These are phyloP conservation scores for Acmispon strigosus DNA, from an alignment of 306 rosid species.

Conservation along the genomic window DNA sequence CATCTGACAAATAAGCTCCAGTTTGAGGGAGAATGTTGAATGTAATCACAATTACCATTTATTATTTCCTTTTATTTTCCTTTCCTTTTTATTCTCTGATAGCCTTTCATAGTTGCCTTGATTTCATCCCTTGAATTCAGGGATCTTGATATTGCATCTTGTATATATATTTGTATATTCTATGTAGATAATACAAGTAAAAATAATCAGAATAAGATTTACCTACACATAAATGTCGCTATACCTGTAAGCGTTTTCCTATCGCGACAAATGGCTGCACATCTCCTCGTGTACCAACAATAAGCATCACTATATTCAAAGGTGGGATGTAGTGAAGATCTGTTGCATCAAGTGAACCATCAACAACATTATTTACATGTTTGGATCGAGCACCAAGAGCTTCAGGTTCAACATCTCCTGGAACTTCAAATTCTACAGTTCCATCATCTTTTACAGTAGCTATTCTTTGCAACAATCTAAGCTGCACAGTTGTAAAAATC, in stretches of 20 bases:
- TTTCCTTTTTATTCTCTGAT: too few species aligned
- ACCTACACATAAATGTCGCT: not conserved
- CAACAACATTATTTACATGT: conserved; percentile 36
- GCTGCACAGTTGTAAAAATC: conserved; percentile 51
- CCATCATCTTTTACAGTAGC: conserved; percentile 92
- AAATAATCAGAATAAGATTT: too few species aligned
- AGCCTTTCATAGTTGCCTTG: too few species aligned
- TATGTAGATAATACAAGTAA: too few species aligned
- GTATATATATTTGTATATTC: too few species aligned
- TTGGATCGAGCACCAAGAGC: conserved; percentile 30
- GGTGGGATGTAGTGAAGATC: conserved; percentile 71
- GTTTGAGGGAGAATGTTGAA: too few species aligned
- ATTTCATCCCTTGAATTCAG: too few species aligned
- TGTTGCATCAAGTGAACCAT: conserved; percentile 48
- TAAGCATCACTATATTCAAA: conserved; percentile 75
- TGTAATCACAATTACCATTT: too few species aligned
- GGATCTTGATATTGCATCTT: too few species aligned
- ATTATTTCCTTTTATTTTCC: too few species aligned
- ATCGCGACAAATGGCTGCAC: conserved; percentile 96
- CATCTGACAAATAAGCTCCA: too few species aligned
- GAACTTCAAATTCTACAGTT: conserved; percentile 91
- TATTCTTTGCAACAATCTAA: conserved; percentile 73
- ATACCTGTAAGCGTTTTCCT: conserved; percentile 93
- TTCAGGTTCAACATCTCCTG: conserved; percentile 62
- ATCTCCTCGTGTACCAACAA: conserved; percentile 98